These are phyloP conservation scores for Mycena vitilis DNA, from an alignment of 768 basidiomycete genomes.

Conservation along the genomic window DNA sequence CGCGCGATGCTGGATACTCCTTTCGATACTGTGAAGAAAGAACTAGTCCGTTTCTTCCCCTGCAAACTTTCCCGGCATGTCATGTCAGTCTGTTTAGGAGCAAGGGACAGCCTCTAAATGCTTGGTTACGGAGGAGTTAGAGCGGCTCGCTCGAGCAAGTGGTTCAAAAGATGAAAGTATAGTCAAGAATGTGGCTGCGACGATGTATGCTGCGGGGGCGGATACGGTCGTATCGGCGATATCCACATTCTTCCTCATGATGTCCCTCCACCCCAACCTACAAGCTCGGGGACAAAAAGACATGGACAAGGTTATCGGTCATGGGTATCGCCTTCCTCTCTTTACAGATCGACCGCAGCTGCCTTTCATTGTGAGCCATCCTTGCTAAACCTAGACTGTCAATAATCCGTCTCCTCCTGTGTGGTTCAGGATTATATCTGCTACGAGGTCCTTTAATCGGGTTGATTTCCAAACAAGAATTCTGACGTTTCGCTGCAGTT, in stretches of 20 bases:
- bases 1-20: conserved; percentile 53
- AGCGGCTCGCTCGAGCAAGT: conserved; percentile 37
- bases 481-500: conserved; percentile 37
- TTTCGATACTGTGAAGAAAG: conserved; percentile 52
- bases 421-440: conserved; percentile 43
- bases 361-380: conserved; percentile 50
- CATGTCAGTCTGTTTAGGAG: conserved; percentile 32
- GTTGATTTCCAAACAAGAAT: background rate
- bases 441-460: conserved; percentile 39
- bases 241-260: conserved; percentile 52
- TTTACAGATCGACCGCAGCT: conserved; percentile 51
- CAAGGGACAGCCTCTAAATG: conserved; percentile 46
- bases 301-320: conserved; percentile 48
- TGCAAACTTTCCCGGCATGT: background rate
- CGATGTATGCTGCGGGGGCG: conserved; percentile 53
- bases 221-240: conserved; percentile 54
- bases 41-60: conserved; percentile 42
- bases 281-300: conserved; percentile 52
- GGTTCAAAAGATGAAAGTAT: conserved; percentile 48
- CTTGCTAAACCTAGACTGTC: background rate
- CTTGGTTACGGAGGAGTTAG: conserved; percentile 53
- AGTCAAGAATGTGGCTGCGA: conserved; percentile 57
- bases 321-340: conserved; percentile 48
- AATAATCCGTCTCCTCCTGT: background rate
- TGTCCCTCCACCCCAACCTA: conserved; percentile 53